Evolutionary conservation across 768 basidiomycete species (phyloP).

Genomic region (Lyophyllum decastes): DNA sequence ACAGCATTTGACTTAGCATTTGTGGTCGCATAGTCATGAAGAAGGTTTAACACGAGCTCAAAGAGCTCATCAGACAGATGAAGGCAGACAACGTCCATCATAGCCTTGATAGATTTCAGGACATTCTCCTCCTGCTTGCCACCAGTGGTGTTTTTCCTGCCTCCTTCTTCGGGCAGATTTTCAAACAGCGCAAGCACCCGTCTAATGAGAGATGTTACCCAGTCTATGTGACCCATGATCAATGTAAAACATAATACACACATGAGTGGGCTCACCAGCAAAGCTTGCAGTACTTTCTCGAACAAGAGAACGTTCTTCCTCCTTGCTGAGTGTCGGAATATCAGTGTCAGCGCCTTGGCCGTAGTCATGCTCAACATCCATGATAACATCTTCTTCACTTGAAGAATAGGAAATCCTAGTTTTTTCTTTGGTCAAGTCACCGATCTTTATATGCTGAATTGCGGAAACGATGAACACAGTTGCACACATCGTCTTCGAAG

Average conservation of each 20-base stretch:
- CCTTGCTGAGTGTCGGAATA: conserved; percentile 46
- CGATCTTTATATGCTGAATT: conserved; percentile 76
- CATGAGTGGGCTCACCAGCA: conserved; percentile 50
- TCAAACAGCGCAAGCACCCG: conserved; percentile 83
- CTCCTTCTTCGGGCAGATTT: conserved; percentile 94
- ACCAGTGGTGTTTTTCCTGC: conserved; percentile 80
- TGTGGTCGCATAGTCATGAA: conserved; percentile 85
- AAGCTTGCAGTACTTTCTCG: conserved; percentile 80
- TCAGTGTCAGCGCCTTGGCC: conserved; percentile 43
- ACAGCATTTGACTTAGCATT: conserved; percentile 93
- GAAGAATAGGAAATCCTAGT: conserved; percentile 55
- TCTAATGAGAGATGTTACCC: conserved; percentile 78
- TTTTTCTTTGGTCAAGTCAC: conserved; percentile 68
- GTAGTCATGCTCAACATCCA: conserved; percentile 46
- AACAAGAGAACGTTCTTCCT: conserved; percentile 72
- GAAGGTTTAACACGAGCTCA: conserved; percentile 81
- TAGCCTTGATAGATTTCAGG: conserved; percentile 76
- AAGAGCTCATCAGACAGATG: conserved; percentile 81
- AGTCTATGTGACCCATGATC: conserved; percentile 46
- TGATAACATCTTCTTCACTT: conserved; percentile 56
- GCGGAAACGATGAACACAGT: conserved; percentile 76
- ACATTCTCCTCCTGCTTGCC: conserved; percentile 82
- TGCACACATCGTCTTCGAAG: conserved; percentile 76
- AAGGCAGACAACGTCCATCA: conserved; percentile 78
- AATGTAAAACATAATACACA: neutral